Evolutionary conservation across 768 basidiomycete species (phyloP), one percentile per base, ranked within the genome.

Genomic region (Mycena vulgaris): DNA sequence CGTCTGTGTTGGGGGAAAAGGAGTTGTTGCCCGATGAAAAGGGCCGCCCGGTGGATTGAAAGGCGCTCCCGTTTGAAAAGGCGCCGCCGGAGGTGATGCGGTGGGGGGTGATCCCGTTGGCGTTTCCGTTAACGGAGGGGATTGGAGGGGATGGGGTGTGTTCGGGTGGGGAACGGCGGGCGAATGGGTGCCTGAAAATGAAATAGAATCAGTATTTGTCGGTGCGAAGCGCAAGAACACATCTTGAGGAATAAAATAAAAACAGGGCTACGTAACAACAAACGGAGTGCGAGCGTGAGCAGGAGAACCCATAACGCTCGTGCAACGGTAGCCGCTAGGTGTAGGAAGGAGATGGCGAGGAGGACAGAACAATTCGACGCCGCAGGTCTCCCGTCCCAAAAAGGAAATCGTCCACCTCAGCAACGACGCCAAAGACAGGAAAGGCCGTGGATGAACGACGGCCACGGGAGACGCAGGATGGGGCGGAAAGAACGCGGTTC

Each of bases 151-250:
- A 73, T 31, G 72, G 63, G 11, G 74, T 70, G 30, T 60, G 51
- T 47, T 62, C 53, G 14, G 72, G 72, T 30, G 70, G 73, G 52
- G 63, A 72, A 21, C 77, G 86, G 79, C 74, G 84, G 81, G 49
- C 47, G 63, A 30, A 68, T 56, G 53, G 63, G 39, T 57, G 56
- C 31, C 72, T 73, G 31, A 4, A 63, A 37, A 23, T 7, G 14
- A 49, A 19, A 21, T 23, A 23, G 16, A 16, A 37, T 72, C 51
- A 72, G 67, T 27, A 64, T 39, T 4, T 9, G 48, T 47, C 8
- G 21, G 21, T 6, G 5, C 7, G 23, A 31, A 27, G 4, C 10
- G 6, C 45, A 5, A 11, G 28, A 11, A 23, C 14, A 17, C 19
- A 28, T 33, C 31, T n/a, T 13, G 11, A 3, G 3, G 37, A 23